Evolutionary conservation across 1,284 basidiomycete genomes (phyloP).

Genomic region (Pyrrhoderma lamaoense): DNA sequence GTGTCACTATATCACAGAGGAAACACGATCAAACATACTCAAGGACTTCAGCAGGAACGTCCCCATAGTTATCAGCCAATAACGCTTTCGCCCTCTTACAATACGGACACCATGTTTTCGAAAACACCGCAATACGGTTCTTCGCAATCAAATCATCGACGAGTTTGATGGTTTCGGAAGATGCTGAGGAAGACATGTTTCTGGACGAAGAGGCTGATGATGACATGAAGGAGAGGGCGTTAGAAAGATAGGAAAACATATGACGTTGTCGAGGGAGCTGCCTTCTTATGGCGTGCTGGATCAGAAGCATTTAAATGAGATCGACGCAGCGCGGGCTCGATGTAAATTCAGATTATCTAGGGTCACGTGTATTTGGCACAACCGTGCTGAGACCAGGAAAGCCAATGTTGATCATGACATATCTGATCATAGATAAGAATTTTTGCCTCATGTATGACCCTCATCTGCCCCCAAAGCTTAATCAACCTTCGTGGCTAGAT

Average conservation of each 20-base stretch:
- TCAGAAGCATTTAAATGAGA: background rate
- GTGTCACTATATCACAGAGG: too few relatives aligned
- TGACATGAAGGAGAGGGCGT: background rate
- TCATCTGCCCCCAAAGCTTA: too few relatives aligned
- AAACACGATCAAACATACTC: conserved; percentile 27
- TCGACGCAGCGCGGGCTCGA: too few relatives aligned
- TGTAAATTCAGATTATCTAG: too few relatives aligned
- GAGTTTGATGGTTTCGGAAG: background rate
- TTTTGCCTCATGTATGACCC: too few relatives aligned
- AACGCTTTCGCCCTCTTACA: conserved; percentile 24
- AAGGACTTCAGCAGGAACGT: conserved; percentile 21
- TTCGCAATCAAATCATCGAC: conserved; percentile 21
- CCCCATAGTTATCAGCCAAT: conserved; percentile 16
- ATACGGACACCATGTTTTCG: conserved; percentile 28
- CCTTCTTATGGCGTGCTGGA: background rate
- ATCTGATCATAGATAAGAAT: too few relatives aligned
- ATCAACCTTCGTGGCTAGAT: too few relatives aligned
- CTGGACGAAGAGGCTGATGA: background rate
- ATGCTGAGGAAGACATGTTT: conserved; percentile 16
- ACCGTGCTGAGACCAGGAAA: too few relatives aligned
- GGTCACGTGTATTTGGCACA: too few relatives aligned
- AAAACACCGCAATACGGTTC: conserved; percentile 27
- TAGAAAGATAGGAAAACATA: conserved; percentile 7
- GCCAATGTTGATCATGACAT: too few relatives aligned
- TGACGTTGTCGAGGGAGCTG: background rate